These are phyloP conservation scores for Pseudomonodictys pantanalensis DNA, from an alignment of 495 filamentous ascomycete genomes.

Conservation along the genomic window DNA sequence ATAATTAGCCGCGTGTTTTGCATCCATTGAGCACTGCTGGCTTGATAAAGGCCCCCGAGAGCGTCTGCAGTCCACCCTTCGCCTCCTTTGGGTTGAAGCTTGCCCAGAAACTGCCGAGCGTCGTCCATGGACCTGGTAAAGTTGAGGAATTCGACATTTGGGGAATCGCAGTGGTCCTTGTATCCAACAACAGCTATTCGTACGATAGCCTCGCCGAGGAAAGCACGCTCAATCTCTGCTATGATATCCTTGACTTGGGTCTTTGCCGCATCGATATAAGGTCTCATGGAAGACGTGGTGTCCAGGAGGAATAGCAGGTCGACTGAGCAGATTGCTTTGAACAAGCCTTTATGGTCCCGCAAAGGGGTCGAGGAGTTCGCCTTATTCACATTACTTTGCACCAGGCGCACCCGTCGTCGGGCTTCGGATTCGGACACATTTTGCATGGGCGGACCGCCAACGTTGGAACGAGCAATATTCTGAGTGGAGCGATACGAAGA, in stretches of 20 bases:
- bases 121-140: constrained; percentile 35
- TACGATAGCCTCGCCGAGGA: constrained; percentile 39
- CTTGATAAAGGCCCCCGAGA: constrained; percentile 37
- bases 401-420: constrained; percentile 30
- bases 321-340: constrained; percentile 40
- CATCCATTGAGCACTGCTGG: constrained; percentile 36
- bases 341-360: constrained; percentile 32
- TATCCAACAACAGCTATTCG: constrained; percentile 43
- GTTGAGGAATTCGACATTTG: constrained; percentile 42
- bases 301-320: constrained; percentile 46
- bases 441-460: too few relatives aligned
- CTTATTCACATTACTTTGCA: constrained; percentile 27
- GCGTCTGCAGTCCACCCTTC: constrained; percentile 40
- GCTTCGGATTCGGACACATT: constrained; percentile 31
- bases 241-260: constrained; percentile 41
- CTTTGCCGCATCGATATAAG: constrained; percentile 41
- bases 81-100: constrained; percentile 32
- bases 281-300: constrained; percentile 40
- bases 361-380: constrained; percentile 13
- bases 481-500: too few relatives aligned
- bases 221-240: constrained; percentile 37
- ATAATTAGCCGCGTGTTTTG: constrained; percentile 43
- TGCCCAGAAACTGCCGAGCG: constrained; percentile 30
- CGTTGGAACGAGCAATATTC: too few relatives aligned
- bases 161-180: constrained; percentile 39